Base-by-base conservation (phyloP, 2,329 filamentous ascomycete genomes). In the Fusarium sp. region DNA sequence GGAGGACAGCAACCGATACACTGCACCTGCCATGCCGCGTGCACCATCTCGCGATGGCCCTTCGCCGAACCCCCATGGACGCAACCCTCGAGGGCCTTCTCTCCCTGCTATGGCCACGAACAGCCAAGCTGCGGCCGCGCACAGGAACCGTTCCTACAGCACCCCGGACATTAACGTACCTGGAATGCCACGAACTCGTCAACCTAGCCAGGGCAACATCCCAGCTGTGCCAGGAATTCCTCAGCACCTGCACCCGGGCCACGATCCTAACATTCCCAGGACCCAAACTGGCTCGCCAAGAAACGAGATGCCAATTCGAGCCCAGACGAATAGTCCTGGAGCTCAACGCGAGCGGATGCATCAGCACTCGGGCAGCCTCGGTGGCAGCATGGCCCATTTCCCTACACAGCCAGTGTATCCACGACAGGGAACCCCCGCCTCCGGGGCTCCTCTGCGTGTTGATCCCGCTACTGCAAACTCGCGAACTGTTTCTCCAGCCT, bases 81-180 rank as follows among this genome's bases (percentile, higher is more conserved):
- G 92, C 70, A 90, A 88, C 74, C 87, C 89, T 46, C 91, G 94
- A 73, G 89, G 92, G n/a, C 94, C 94, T 23, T 97, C 93, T 11
- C 85, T 97, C 73, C 93, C 92, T 44, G 91, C 89, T 16, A 91
- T 94, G 87, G 85, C 90, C 15, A 83, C 85, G 1, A 82, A 85
- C 69, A 80, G 87, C 74, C 82, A 89, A 73, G 83, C 86, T 74
- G 84, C 86, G 68, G 81, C 87, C 8, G 68, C 91, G 78, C 90
- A 92, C 76, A 88, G 94, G 71, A 91, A 93, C 82, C 89, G 96
- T 70, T 97, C 95, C 39, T 97, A 97, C 76, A 98, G 95, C 82
- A 98, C 95, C 68, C 95, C 96, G 8, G 95, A 98, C 78, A 97
- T 97, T 73, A 94, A 97, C 71, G 91, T 88, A 56, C 88, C 90